Conservation (phyloP, 2,329 filamentous ascomycete species). For the Sclerotinia sclerotiorum region DNA sequence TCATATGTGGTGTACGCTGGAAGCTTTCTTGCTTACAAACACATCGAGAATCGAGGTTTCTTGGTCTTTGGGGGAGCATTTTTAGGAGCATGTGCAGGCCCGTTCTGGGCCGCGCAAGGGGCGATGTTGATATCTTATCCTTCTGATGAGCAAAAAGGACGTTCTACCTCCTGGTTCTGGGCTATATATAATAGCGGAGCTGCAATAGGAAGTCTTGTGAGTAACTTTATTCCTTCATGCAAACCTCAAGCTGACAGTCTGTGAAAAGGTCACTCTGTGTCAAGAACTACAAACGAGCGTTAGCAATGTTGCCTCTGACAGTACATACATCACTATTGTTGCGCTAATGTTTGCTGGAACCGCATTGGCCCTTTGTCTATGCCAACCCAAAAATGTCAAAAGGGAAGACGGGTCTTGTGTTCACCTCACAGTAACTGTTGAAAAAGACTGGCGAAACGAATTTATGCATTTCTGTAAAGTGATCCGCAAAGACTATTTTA, state of each 20-base stretch:
- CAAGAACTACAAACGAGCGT: conserved; percentile 62
- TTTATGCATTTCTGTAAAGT: conserved; percentile 70
- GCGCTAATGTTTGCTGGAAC: conserved; percentile 47
- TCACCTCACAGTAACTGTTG: conserved; percentile 70
- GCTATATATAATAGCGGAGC: conserved; percentile 26
- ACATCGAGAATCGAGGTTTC: conserved; percentile 57
- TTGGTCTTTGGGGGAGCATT: conserved; percentile 71
- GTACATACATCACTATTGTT: conserved; percentile 26
- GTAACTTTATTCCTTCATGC: not conserved
- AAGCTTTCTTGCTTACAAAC: conserved; percentile 67
- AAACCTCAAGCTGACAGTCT: conserved; percentile 3
- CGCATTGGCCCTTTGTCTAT: conserved; percentile 64
- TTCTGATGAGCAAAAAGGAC: conserved; percentile 73
- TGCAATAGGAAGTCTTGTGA: conserved; percentile 26
- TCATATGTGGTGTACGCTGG: conserved; percentile 73
- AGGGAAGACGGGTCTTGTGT: conserved; percentile 75
- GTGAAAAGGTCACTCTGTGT: conserved; percentile 59
- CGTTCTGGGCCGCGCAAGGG: conserved; percentile 79
- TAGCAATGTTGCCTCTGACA: conserved; percentile 29
- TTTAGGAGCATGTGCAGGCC: conserved; percentile 71
- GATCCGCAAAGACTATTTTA: conserved; percentile 66
- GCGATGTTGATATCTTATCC: conserved; percentile 88
- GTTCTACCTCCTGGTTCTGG: conserved; percentile 59
- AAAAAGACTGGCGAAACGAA: conserved; percentile 79
- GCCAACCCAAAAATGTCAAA: conserved; percentile 67